A percentile compares a stretch with the other conserved stretches of the same genome.
phyloP scores from a whole-genome alignment of 768 basidiomycete species.

The Coprinopsis cinerea region DNA sequence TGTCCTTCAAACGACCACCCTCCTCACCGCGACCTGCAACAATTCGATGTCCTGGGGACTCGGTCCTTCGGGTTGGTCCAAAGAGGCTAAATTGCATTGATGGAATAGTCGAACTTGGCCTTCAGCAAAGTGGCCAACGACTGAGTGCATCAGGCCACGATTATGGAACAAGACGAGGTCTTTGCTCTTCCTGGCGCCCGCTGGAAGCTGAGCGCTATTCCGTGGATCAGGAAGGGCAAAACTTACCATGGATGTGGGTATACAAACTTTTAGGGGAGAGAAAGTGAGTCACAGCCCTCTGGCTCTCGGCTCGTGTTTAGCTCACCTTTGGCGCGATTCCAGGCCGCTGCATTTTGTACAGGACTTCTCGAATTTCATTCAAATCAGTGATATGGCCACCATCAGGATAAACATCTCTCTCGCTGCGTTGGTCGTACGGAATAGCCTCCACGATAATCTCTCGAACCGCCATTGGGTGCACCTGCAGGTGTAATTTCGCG shows the following conservation, averaged over 20 bases:
- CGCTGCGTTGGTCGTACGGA: constrained; percentile 42
- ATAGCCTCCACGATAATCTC: constrained; percentile 63
- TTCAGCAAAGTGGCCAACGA: constrained; percentile 14
- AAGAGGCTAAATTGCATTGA: constrained; percentile 15
- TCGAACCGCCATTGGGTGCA: constrained; percentile 66
- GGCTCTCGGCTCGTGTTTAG: background rate
- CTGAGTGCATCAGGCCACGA: constrained; percentile 13
- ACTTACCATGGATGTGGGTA: constrained; percentile 15
- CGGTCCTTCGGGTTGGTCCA: constrained; percentile 12
- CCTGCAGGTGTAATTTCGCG: constrained; percentile 72
- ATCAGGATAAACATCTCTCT: constrained; percentile 44
- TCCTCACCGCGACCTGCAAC: no score
- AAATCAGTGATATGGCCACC: constrained; percentile 20
- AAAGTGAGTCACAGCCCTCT: background rate
- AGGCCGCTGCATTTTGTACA: constrained; percentile 20
- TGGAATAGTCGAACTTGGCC: constrained; percentile 16
- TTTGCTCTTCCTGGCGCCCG: constrained; percentile 11
- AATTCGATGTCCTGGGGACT: constrained; percentile 8
- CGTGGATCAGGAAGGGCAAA: background rate
- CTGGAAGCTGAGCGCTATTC: background rate
- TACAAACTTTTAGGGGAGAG: constrained; percentile 8
- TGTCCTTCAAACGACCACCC: no score
- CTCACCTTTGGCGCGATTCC: constrained; percentile 14
- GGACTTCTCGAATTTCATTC: constrained; percentile 14
- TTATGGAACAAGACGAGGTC: constrained; percentile 17